phyloP scores from a whole-genome alignment of 2,329 filamentous ascomycete genomes.

The Sclerotinia spermophila region DNA sequence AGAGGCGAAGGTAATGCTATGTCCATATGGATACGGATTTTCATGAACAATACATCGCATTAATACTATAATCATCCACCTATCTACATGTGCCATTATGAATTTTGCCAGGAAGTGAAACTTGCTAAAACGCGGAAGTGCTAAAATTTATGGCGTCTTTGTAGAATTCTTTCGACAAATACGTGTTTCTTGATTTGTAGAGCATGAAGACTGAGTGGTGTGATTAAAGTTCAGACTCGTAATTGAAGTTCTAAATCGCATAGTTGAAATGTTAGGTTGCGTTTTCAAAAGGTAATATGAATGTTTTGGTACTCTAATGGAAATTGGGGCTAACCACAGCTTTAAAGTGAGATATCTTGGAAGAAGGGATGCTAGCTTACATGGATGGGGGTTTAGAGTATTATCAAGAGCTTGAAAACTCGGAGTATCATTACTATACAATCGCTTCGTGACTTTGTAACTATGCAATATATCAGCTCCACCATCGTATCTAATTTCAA shows the following conservation, averaged over 20 bases:
- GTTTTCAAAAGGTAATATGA: neutral
- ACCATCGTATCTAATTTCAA: neutral
- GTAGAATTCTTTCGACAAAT: neutral
- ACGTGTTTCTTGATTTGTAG: rapidly evolving
- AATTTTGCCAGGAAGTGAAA: neutral
- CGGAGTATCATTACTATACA: neutral
- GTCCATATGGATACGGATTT: neutral
- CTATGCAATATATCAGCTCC: neutral
- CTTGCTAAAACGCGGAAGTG: rapidly evolving
- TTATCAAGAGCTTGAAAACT: neutral
- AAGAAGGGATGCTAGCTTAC: neutral
- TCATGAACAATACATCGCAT: no score
- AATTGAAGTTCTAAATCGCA: no score
- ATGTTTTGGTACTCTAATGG: neutral
- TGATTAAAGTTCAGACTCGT: no score
- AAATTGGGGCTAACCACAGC: rapidly evolving
- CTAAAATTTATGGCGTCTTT: neutral
- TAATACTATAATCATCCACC: neutral
- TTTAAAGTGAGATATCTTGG: neutral
- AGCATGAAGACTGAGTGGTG: neutral
- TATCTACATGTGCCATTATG: neutral
- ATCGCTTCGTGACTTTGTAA: no score
- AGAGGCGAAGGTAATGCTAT: neutral
- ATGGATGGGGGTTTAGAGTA: neutral
- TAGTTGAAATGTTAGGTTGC: neutral